These are phyloP conservation scores for Colletotrichum gigasporum DNA, from an alignment of 2,329 filamentous ascomycete species.

Conservation along the genomic window DNA sequence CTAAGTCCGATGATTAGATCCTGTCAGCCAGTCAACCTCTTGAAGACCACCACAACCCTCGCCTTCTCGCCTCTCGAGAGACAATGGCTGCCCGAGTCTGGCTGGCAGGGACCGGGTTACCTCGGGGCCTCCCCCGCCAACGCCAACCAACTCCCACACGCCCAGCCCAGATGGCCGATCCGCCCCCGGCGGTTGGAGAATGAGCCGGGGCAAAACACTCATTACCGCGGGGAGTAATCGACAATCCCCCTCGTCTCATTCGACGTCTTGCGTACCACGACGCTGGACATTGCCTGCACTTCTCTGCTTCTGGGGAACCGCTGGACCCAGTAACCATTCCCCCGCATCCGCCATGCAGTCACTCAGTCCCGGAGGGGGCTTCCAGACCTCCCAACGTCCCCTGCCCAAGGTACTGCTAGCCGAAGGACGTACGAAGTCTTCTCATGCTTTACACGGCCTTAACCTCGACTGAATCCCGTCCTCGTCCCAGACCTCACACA, in stretches of 20 bases:
- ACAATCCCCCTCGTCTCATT: slow-evolving; percentile 1
- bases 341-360: slow-evolving; percentile 5
- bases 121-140: background rate
- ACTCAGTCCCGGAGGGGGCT: too few relatives aligned
- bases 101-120: background rate
- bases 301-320: background rate
- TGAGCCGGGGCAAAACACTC: background rate
- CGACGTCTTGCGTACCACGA: background rate
- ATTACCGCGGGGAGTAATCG: background rate
- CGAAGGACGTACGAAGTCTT: too few relatives aligned
- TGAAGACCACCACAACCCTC: too few relatives aligned
- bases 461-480: background rate
- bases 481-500: background rate
- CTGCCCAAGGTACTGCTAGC: background rate
- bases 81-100: too few relatives aligned
- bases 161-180: too few relatives aligned
- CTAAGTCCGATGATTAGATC: too few relatives aligned
- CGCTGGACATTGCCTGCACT: background rate
- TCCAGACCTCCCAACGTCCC: background rate
- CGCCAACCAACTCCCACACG: background rate
- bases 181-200: background rate
- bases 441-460: too few relatives aligned
- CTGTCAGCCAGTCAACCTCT: too few relatives aligned
- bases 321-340: background rate
- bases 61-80: too few relatives aligned